A percentile compares a stretch with the other conserved stretches of the same genome.
phyloP scores from a whole-genome alignment of 352 stramenopile species.

The Phytophthora syringae region DNA sequence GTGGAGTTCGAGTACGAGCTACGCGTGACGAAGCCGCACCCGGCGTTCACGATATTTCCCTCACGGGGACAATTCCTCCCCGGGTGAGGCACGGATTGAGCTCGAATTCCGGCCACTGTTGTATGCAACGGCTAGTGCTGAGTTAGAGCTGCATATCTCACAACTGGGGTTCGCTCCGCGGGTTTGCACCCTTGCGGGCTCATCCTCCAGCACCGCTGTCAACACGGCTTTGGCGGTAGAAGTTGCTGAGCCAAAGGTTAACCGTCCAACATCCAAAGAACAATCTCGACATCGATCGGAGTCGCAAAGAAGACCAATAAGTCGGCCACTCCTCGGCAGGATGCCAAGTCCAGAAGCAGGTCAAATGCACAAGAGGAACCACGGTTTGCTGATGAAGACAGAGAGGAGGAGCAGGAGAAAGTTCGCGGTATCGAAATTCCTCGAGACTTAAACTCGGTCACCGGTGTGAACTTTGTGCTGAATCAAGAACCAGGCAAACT shows the following conservation, averaged over 20 bases:
- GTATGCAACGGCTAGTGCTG: slow-evolving; percentile 66
- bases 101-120: slow-evolving; percentile 76
- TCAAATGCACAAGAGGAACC: slow-evolving; percentile 14
- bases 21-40: slow-evolving; percentile 62
- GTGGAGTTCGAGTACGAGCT: slow-evolving; percentile 91
- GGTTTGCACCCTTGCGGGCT: slow-evolving; percentile 68
- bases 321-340: slow-evolving; percentile 1
- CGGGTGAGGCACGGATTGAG: slow-evolving; percentile 70
- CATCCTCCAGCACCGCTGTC: slow-evolving; percentile 46
- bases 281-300: slow-evolving; percentile 9
- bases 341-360: slow-evolving; percentile 6
- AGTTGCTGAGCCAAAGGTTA: slow-evolving; percentile 1
- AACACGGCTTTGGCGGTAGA: not conserved
- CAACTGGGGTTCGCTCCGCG: slow-evolving; percentile 80
- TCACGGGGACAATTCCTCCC: slow-evolving; percentile 72
- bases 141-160: slow-evolving; percentile 77
- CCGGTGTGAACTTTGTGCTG: slow-evolving; percentile 84
- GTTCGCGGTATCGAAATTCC: slow-evolving; percentile 78
- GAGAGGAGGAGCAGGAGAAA: slow-evolving; percentile 34
- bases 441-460: slow-evolving; percentile 54
- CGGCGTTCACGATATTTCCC: slow-evolving; percentile 78
- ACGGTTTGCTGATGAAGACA: slow-evolving; percentile 10
- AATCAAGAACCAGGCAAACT: slow-evolving; percentile 91
- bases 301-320: slow-evolving; percentile 12
- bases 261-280: slow-evolving; percentile 6